Base-by-base conservation (phyloP, 2,329 filamentous ascomycete genomes). In the Neurospora crassa region DNA sequence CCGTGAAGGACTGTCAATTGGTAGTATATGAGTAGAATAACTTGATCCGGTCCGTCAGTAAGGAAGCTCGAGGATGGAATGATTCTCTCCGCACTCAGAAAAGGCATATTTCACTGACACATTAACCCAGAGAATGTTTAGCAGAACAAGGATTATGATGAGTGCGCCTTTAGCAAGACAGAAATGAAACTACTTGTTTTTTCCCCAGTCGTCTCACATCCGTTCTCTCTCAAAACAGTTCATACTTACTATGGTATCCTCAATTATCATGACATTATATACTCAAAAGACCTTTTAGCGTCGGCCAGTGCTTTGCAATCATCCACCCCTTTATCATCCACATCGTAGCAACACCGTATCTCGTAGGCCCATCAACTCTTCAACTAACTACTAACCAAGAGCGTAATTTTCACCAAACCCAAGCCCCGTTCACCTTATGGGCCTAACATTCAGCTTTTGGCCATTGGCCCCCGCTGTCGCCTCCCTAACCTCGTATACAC, bases 401-500 rank as follows among this genome's bases (percentile, higher is more conserved):
- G 24, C n/a, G 20, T 34, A 2, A 29, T 29, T 4, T 53, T 24
- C 24, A 14, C 41, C 40, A 40, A 5, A 40, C 40, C 24, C 53
- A 63, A 29, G 3, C 29, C 24, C 3, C 53, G 2, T 63, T 63
- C 53, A 63, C 53, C 53, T 34, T 34, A n/a, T 37, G 14, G 53
- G 53, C 5, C 53, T 63, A 16, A 63, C 29, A 63, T 10, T 63
- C 16, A 63, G 53, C 53, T 63, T 63, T 29, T 63, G 53, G 14
- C 53, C 53, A 63, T n/a, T 63, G 18, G 29, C 24, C 10, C 53
- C 53, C 14, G 29, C 53, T 63, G 53, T 40, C 18, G 70, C 73
- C 67, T 80, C 79, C 37, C 77, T 72, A 1, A 83, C 75, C 68
- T 81, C 79, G 73, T 81, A 83, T 4, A 82, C 76, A 3, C 79